Conservation (phyloP, 768 basidiomycete genomes). For the Gautieria morchelliformis region DNA sequence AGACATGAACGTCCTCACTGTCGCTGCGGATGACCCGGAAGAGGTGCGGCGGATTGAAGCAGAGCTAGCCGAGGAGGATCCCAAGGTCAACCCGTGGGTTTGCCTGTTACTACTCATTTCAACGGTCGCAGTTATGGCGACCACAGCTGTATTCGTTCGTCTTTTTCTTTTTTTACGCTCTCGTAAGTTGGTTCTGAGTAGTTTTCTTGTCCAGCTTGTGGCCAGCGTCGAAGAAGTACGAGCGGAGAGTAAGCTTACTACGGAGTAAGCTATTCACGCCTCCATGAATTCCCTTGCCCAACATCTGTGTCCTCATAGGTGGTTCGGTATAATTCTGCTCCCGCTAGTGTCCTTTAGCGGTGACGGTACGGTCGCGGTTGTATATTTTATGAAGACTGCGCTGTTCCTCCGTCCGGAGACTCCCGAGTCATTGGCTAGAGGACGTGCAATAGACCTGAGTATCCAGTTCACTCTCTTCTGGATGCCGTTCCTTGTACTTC, state of each 20-base stretch:
- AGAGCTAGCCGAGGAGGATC: constrained; percentile 36
- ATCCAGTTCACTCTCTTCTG: constrained; percentile 74
- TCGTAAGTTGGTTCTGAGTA: background rate
- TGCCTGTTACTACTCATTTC: constrained; percentile 43
- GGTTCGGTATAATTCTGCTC: constrained; percentile 65
- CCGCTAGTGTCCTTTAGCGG: constrained; percentile 68
- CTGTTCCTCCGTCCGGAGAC: constrained; percentile 30
- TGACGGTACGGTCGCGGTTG: constrained; percentile 52
- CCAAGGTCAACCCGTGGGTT: constrained; percentile 55
- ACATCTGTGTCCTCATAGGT: constrained; percentile 26
- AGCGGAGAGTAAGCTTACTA: constrained; percentile 29
- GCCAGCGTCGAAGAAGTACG: constrained; percentile 52
- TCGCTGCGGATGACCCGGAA: constrained; percentile 31
- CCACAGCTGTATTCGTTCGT: constrained; percentile 62
- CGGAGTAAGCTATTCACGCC: constrained; percentile 35
- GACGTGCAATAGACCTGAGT: constrained; percentile 63
- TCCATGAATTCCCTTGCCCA: background rate
- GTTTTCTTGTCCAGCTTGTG: constrained; percentile 38
- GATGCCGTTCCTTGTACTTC: constrained; percentile 62
- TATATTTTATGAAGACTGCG: constrained; percentile 42
- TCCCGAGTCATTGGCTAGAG: constrained; percentile 53
- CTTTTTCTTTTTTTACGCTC: background rate
- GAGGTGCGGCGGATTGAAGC: constrained; percentile 26
- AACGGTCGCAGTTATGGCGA: constrained; percentile 52
- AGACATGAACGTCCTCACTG: constrained; percentile 34